Conservation (phyloP, 805 yeast species). For the Kluyveromyces wickerhamii region DNA sequence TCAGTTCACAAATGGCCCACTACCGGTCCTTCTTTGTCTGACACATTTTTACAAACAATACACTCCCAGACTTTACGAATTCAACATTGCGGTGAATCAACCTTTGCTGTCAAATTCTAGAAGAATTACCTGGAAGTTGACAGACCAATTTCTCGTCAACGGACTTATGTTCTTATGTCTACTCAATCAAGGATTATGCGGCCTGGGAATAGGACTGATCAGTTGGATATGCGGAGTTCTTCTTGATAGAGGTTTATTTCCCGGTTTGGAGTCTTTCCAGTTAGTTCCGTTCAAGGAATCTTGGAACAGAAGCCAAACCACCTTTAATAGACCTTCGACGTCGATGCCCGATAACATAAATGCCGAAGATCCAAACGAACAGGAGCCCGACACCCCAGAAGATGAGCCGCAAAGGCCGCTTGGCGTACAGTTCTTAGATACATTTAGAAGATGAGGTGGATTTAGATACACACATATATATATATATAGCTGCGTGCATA, state of each 20-base stretch:
- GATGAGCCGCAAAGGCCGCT: conserved; percentile 57
- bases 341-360: conserved; percentile 2
- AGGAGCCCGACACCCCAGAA: conserved; percentile 33
- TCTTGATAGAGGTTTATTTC: conserved; percentile 36
- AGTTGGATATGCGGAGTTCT: conserved; percentile 41
- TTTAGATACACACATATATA: background rate
- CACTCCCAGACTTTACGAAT: conserved; percentile 36
- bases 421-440: conserved; percentile 52
- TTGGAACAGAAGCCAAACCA: conserved; percentile 5
- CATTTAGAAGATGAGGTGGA: conserved; percentile 38
- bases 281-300: conserved; percentile 7
- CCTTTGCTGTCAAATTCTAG: conserved; percentile 16
- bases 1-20: conserved; percentile 35
- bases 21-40: conserved; percentile 34
- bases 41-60: conserved; percentile 34
- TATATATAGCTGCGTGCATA: too few species aligned
- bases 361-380: conserved; percentile 20
- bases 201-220: conserved; percentile 32
- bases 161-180: conserved; percentile 30
- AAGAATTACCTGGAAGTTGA: conserved; percentile 20
- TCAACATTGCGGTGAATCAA: conserved; percentile 30
- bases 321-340: conserved; percentile 1
- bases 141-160: conserved; percentile 30
- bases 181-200: conserved; percentile 37
- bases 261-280: conserved; percentile 29